Base-by-base conservation (phyloP, 257 asterid genomes). In the Primulina eburnea region DNA sequence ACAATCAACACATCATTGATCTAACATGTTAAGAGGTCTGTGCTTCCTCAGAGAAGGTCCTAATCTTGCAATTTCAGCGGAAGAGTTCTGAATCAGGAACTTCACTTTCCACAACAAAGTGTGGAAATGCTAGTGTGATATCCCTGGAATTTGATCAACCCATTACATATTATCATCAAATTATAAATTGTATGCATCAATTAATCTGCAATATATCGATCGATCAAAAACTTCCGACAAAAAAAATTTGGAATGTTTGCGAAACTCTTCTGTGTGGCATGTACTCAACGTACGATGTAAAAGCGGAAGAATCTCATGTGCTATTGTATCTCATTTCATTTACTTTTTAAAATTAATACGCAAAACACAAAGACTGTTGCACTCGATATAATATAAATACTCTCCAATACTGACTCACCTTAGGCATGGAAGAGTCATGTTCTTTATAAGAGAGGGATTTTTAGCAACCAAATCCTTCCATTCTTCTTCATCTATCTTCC, bases 381-480 rank as follows among this genome's bases (percentile, higher is more conserved):
- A 43, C 7, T 14, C n/a, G 18, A 4, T 14, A 1, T 33, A 4
- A 2, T 3, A 6, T 33, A 33, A 33, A 33, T 16, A 50, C 8
- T 50, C 57, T 4, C 20, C 3, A 1, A 0, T 16, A 7, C 7
- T 2, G 37, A 76, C 89, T 75, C 66, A 90, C 99, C 88, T 89
- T 62, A 93, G 84, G 78, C 85, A 79, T 11, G 97, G 95, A 74
- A 93, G 92, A 63, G 97, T 93, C 90, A 90, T 88, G 76, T 90
- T 93, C 86, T 83, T 89, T 65, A 88, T 76, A 63, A 93, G 95
- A 71, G 99, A 87, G 5, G 97, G 97, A 73, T 86, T 77, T 80
- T 77, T 91, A 1, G 86, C 82, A 26, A 85, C 99, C 74, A 90
- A 77, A 20, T 89, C 85, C 72, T 82, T 79, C 99, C 99, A 93